Conservation (phyloP, 108 stramenopile species). For the Skeletonema grethae region DNA sequence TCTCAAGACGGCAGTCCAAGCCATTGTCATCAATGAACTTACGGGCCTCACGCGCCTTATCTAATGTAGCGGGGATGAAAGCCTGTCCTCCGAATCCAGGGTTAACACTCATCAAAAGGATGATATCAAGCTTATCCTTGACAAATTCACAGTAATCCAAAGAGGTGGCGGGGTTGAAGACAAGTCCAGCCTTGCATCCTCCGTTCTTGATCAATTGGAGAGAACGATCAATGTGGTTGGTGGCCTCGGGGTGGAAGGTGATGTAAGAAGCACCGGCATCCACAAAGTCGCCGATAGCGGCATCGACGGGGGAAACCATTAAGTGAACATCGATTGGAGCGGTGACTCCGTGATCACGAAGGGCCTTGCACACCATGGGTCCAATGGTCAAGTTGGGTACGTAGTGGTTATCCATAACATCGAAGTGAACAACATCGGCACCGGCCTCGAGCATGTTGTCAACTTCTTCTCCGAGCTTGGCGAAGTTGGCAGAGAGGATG, state of each 20-base stretch:
- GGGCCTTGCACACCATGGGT: slow-evolving; percentile 98
- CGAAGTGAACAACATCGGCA: slow-evolving; percentile 99
- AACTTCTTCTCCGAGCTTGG: slow-evolving; percentile 95
- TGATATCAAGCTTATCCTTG: slow-evolving; percentile 97
- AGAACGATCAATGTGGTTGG: slow-evolving; percentile 94
- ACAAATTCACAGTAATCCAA: slow-evolving; percentile 89
- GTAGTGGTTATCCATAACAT: slow-evolving; percentile 99
- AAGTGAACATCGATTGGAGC: slow-evolving; percentile 98
- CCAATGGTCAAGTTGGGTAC: slow-evolving; percentile 98
- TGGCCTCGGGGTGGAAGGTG: slow-evolving; percentile 99
- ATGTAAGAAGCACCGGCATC: slow-evolving; percentile 98
- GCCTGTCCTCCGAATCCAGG: slow-evolving; percentile 98
- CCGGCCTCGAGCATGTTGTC: slow-evolving; percentile 96
- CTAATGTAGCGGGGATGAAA: slow-evolving; percentile 90
- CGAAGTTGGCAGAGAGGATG: slow-evolving; percentile 97
- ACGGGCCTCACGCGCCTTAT: slow-evolving; percentile 95
- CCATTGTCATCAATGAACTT: slow-evolving; percentile 95
- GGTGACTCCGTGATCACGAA: slow-evolving; percentile 97
- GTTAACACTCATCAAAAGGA: slow-evolving; percentile 97
- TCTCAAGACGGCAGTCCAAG: slow-evolving; percentile 96
- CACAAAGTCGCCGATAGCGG: slow-evolving; percentile 91
- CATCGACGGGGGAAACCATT: slow-evolving; percentile 98
- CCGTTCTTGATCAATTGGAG: slow-evolving; percentile 92
- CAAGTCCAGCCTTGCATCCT: slow-evolving; percentile 98
- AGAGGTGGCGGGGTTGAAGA: slow-evolving; percentile 96